Conservation (phyloP, 805 yeast genomes). For the Saccharomycopsis selenospora region DNA sequence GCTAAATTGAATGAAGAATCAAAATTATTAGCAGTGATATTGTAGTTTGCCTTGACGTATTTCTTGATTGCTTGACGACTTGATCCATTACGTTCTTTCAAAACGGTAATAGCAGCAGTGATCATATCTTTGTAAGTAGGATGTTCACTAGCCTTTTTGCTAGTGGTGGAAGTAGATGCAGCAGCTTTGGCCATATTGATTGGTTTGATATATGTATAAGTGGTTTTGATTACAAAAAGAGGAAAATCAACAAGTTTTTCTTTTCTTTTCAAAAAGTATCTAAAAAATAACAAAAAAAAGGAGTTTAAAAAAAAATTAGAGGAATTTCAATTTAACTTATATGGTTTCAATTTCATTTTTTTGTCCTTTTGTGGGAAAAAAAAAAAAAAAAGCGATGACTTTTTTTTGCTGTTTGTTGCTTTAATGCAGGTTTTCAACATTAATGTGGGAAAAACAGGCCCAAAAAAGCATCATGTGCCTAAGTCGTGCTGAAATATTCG, state of each 20-base stretch:
- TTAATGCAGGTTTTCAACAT: too few relatives aligned
- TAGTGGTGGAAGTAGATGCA: conserved; percentile 17
- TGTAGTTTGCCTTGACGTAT: conserved; percentile 58
- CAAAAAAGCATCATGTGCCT: too few relatives aligned
- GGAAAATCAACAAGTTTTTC: too few relatives aligned
- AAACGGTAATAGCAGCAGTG: conserved; percentile 53
- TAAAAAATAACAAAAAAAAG: neutral
- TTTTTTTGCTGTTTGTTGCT: too few relatives aligned
- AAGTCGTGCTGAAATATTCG: too few relatives aligned
- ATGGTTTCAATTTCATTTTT: too few relatives aligned
- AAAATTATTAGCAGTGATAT: conserved; percentile 54
- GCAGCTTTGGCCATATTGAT: conserved; percentile 16
- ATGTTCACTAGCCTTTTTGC: conserved; percentile 21
- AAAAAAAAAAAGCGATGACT: too few relatives aligned
- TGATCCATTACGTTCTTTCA: conserved; percentile 78
- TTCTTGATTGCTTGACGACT: conserved; percentile 85
- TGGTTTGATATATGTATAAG: neutral
- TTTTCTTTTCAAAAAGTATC: too few relatives aligned
- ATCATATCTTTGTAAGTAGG: conserved; percentile 33
- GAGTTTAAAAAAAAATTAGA: neutral
- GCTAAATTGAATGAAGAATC: conserved; percentile 74
- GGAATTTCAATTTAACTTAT: neutral
- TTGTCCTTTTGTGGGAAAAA: too few relatives aligned
- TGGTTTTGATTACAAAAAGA: too few relatives aligned
- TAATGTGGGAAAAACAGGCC: too few relatives aligned